Evolutionary conservation across 2,329 filamentous ascomycete genomes (phyloP).

Genomic region (Botrytis pseudocinerea): DNA sequence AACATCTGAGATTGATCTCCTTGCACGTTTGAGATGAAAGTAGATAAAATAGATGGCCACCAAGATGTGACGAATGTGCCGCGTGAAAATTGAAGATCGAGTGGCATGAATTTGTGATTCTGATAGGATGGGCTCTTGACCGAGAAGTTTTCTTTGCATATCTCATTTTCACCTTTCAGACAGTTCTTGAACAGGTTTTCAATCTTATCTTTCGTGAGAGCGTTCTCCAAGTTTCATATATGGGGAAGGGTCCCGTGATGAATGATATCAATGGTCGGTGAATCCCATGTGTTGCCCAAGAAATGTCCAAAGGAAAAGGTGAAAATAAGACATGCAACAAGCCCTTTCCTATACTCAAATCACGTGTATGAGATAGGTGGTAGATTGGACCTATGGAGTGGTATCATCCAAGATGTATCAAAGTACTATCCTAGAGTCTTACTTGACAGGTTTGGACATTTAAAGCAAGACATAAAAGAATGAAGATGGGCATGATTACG

Average conservation of each 20-base stretch:
- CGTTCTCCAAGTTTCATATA: not conserved
- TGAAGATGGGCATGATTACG: not conserved
- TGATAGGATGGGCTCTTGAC: too few species aligned
- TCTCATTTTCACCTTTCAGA: not conserved
- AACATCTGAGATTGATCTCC: too few species aligned
- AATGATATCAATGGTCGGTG: not conserved
- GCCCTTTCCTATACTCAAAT: not conserved
- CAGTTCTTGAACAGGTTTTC: not conserved
- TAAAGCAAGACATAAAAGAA: not conserved
- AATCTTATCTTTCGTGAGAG: not conserved
- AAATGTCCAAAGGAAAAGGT: not conserved
- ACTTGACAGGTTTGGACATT: not conserved
- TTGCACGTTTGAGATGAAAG: too few species aligned
- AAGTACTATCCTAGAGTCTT: not conserved
- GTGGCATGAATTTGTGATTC: too few species aligned
- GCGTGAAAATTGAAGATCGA: too few species aligned
- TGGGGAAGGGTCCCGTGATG: not conserved
- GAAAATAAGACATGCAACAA: not conserved
- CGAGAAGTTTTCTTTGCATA: too few species aligned
- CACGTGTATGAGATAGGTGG: not conserved
- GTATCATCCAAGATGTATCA: not conserved
- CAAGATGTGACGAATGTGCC: too few species aligned
- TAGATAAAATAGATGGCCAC: too few species aligned
- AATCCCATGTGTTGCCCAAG: not conserved
- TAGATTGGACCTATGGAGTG: not conserved